Conservation (phyloP, 2,329 filamentous ascomycete genomes). For the Botrytis medusae region DNA sequence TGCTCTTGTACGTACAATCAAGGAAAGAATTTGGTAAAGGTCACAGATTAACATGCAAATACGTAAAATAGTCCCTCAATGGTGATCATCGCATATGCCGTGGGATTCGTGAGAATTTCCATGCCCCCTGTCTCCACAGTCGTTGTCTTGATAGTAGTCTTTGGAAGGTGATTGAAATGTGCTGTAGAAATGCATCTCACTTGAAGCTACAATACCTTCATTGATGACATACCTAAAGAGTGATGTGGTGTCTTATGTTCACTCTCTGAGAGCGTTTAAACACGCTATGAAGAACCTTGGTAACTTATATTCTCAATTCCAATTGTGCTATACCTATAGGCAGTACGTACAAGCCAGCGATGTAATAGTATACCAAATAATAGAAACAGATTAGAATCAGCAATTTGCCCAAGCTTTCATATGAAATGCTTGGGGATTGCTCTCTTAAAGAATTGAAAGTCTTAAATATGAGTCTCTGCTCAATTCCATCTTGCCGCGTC, state of each 20-base stretch:
- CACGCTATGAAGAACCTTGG: neutral
- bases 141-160: neutral
- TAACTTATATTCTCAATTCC: neutral
- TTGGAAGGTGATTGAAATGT: neutral
- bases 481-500: neutral
- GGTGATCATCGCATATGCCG: neutral
- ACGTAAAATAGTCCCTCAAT: neutral
- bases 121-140: neutral
- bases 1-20: neutral
- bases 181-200: neutral
- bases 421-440: neutral
- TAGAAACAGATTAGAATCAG: neutral
- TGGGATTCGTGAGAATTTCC: neutral
- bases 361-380: neutral
- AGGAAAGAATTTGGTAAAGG: neutral
- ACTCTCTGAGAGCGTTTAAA: neutral
- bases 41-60: neutral
- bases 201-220: neutral
- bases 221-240: neutral
- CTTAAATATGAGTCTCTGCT: neutral
- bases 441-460: neutral
- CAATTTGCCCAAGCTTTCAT: neutral
- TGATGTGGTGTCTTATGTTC: neutral
- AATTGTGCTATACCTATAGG: neutral
- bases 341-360: too few species aligned